These are phyloP conservation scores for Friedmanniomyces simplex DNA, from an alignment of 495 filamentous ascomycete genomes.

Conservation along the genomic window DNA sequence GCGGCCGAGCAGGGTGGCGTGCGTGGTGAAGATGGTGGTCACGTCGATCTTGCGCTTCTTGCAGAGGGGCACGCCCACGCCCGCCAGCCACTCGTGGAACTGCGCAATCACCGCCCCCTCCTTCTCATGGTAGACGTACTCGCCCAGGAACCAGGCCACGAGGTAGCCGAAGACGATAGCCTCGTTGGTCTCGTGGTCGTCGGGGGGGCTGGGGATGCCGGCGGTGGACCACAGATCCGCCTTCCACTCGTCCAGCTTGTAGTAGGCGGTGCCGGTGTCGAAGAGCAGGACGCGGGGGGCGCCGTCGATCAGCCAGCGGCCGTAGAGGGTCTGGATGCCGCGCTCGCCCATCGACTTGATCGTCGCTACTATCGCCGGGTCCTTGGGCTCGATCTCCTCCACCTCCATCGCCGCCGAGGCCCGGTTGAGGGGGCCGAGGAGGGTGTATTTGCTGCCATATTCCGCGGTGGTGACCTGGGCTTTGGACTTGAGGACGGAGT, in stretches of 20 bases:
- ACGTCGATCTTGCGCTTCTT: constrained; percentile 92
- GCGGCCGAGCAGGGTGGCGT: constrained; percentile 85
- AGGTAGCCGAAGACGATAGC: constrained; percentile 96
- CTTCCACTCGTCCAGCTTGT: constrained; percentile 94
- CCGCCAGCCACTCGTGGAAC: constrained; percentile 97
- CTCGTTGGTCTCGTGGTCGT: constrained; percentile 93
- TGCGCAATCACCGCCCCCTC: constrained; percentile 86
- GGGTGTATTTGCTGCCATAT: constrained; percentile 93
- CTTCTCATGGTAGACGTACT: constrained; percentile 92
- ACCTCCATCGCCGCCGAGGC: constrained; percentile 94
- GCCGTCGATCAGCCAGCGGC: constrained; percentile 94
- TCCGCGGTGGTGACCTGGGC: constrained; percentile 94
- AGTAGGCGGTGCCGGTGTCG: constrained; percentile 85
- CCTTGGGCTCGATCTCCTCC: constrained; percentile 76
- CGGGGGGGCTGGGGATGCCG: constrained; percentile 83
- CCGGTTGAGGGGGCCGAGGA: constrained; percentile 89
- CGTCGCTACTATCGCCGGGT: constrained; percentile 66
- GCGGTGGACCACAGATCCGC: constrained; percentile 85
- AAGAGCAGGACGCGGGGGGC: constrained; percentile 89
- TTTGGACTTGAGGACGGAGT: constrained; percentile 98
- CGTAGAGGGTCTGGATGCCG: constrained; percentile 84
- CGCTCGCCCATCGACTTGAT: constrained; percentile 83
- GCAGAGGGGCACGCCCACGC: constrained; percentile 85
- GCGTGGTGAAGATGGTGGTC: constrained; percentile 97
- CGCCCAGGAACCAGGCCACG: constrained; percentile 95